Percentiles rank a stretch among this genome's conserved stretches.
phyloP scores from a whole-genome alignment of 805 yeast species.

The Aciculoconidium aculeatum region DNA sequence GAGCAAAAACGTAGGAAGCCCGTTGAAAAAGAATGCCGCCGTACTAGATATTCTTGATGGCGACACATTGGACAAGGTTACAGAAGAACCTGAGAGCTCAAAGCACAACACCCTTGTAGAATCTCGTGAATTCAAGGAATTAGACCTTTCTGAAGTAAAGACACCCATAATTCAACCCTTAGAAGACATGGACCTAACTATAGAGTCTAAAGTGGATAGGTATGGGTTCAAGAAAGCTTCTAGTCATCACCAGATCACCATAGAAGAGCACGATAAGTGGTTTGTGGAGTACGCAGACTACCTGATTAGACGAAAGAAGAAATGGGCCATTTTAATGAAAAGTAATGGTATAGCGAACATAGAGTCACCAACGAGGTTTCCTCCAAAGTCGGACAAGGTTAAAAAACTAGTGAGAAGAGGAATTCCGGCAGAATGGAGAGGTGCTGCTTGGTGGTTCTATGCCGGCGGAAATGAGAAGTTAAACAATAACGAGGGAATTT shows the following conservation, averaged over 20 bases:
- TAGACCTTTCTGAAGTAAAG: too few relatives aligned
- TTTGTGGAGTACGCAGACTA: slow-evolving; percentile 62
- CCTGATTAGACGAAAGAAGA: slow-evolving; percentile 56
- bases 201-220: slow-evolving; percentile 44
- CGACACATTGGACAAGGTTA: too few relatives aligned
- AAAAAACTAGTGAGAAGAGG: slow-evolving; percentile 85
- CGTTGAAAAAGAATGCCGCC: too few relatives aligned
- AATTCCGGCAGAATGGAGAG: slow-evolving; percentile 96
- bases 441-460: slow-evolving; percentile 93
- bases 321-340: slow-evolving; percentile 68
- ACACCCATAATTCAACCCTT: too few relatives aligned
- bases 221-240: slow-evolving; percentile 82
- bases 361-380: slow-evolving; percentile 55
- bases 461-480: slow-evolving; percentile 78
- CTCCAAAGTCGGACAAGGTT: slow-evolving; percentile 71
- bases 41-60: too few relatives aligned
- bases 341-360: slow-evolving; percentile 59
- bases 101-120: slow-evolving; percentile 3
- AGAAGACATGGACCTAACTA: too few relatives aligned
- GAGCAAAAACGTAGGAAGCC: too few relatives aligned
- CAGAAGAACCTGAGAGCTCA: too few relatives aligned
- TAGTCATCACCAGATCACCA: slow-evolving; percentile 39
- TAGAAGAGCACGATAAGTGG: slow-evolving; percentile 67
- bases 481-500: slow-evolving; percentile 66
- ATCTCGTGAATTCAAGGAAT: too few relatives aligned